Evolutionary conservation across 2,329 filamentous ascomycete species (phyloP).

Genomic region (Neofusicoccum umdonicola): DNA sequence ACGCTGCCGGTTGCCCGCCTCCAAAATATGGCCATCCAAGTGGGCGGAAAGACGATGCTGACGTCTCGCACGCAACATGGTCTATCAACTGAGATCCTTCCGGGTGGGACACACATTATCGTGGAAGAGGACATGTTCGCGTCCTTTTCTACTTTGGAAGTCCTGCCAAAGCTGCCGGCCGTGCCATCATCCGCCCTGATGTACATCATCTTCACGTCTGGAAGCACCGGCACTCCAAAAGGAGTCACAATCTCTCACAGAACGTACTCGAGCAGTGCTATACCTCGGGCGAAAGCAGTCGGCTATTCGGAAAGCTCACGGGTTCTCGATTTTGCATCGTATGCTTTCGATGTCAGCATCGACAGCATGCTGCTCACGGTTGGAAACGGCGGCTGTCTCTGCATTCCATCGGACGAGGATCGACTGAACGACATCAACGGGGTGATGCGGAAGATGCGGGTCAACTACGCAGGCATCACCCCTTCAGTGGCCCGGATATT

Average conservation of each 20-base stretch:
- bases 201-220: constrained; percentile 39
- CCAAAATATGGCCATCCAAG: not conserved
- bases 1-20: constrained; percentile 5
- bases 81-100: constrained; percentile 30
- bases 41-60: not conserved
- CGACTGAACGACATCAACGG: constrained; percentile 35
- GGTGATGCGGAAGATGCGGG: no score
- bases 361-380: constrained; percentile 34
- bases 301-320: not conserved
- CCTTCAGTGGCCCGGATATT: no score
- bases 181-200: not conserved
- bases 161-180: not conserved
- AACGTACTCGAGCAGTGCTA: constrained; percentile 29
- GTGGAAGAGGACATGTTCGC: not conserved
- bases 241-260: constrained; percentile 24
- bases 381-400: constrained; percentile 39
- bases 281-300: constrained; percentile 29
- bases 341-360: constrained; percentile 32
- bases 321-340: constrained; percentile 16
- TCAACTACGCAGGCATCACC: no score
- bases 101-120: constrained; percentile 26
- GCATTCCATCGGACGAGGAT: constrained; percentile 35
- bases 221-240: constrained; percentile 23
- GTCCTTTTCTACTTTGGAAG: not conserved
- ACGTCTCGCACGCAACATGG: constrained; percentile 20